Evolutionary conservation across 2,329 filamentous ascomycete genomes (phyloP).

Genomic region (Chaetomiaceae sp.): DNA sequence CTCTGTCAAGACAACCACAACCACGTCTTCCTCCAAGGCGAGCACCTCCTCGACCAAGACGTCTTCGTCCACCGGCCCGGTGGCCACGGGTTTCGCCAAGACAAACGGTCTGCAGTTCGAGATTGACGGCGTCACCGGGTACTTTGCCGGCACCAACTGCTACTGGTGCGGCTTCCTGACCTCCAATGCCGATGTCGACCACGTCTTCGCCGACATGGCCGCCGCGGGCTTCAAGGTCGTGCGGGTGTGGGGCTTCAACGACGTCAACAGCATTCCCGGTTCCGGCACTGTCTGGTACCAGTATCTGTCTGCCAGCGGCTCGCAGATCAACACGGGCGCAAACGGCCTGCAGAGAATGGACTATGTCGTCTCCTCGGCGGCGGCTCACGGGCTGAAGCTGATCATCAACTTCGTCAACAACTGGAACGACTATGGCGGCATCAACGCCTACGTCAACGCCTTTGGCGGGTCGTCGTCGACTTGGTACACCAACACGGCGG

Average conservation of each 20-base stretch:
- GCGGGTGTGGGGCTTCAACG: constrained; percentile 60
- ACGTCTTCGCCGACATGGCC: constrained; percentile 43
- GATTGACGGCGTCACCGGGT: constrained; percentile 42
- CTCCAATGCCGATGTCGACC: constrained; percentile 51
- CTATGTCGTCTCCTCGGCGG: constrained; percentile 56
- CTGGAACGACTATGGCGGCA: constrained; percentile 64
- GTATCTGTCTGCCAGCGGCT: constrained; percentile 43
- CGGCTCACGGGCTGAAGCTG: constrained; percentile 55
- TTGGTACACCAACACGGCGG: constrained; percentile 49
- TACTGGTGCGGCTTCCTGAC: constrained; percentile 52
- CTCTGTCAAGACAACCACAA: background rate
- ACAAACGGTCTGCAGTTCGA: constrained; percentile 30
- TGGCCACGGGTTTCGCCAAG: constrained; percentile 16
- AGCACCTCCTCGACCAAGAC: background rate
- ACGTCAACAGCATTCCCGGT: constrained; percentile 40
- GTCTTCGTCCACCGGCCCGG: no score
- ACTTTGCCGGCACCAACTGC: constrained; percentile 51
- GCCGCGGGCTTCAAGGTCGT: constrained; percentile 52
- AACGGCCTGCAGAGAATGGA: constrained; percentile 62
- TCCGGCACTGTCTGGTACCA: constrained; percentile 48
- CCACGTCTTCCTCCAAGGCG: background rate
- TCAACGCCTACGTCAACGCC: constrained; percentile 51
- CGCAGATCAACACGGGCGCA: constrained; percentile 58
- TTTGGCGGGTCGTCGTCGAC: constrained; percentile 47
- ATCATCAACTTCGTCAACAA: constrained; percentile 66